These are phyloP conservation scores for Trichoderma sp. DNA, from an alignment of 2,329 filamentous ascomycete genomes.

Conservation along the genomic window DNA sequence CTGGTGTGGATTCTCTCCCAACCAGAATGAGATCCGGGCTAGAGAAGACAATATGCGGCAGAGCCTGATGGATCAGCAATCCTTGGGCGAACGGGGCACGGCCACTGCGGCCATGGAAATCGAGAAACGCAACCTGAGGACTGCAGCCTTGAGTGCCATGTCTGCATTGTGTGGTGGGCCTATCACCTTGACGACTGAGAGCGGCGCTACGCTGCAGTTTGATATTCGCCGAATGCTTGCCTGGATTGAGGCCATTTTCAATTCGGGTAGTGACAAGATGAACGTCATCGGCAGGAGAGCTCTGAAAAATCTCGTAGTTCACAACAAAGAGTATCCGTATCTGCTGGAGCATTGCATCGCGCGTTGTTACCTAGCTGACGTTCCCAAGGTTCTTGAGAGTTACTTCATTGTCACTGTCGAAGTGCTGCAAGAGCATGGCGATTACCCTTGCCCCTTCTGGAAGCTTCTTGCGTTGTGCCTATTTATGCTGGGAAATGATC, in stretches of 20 bases:
- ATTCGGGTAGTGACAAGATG: conserved; percentile 84
- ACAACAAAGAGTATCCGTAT: conserved; percentile 84
- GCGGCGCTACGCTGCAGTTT: conserved; percentile 82
- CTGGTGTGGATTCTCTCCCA: conserved; percentile 96
- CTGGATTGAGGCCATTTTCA: conserved; percentile 96
- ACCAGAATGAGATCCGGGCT: conserved; percentile 75
- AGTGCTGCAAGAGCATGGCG: conserved; percentile 77
- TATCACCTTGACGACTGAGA: conserved; percentile 83
- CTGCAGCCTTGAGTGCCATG: conserved; percentile 92
- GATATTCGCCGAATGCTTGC: conserved; percentile 88
- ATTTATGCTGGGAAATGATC: conserved; percentile 89
- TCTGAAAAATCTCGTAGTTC: conserved; percentile 81
- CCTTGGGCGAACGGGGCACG: conserved; percentile 70
- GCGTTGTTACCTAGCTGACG: conserved; percentile 81
- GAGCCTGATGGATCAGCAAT: conserved; percentile 76
- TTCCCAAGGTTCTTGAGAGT: conserved; percentile 81
- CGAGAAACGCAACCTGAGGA: conserved; percentile 88
- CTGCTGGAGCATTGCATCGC: conserved; percentile 87
- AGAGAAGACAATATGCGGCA: conserved; percentile 86
- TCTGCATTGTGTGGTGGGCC: conserved; percentile 84
- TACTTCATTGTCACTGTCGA: conserved; percentile 93
- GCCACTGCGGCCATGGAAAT: conserved; percentile 92
- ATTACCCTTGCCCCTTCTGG: conserved; percentile 85
- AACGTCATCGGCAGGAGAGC: conserved; percentile 87
- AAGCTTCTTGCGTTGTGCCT: conserved; percentile 83